These are phyloP conservation scores for Gracilaria domingensis DNA, from an alignment of 23 red algal genomes.

Conservation along the genomic window DNA sequence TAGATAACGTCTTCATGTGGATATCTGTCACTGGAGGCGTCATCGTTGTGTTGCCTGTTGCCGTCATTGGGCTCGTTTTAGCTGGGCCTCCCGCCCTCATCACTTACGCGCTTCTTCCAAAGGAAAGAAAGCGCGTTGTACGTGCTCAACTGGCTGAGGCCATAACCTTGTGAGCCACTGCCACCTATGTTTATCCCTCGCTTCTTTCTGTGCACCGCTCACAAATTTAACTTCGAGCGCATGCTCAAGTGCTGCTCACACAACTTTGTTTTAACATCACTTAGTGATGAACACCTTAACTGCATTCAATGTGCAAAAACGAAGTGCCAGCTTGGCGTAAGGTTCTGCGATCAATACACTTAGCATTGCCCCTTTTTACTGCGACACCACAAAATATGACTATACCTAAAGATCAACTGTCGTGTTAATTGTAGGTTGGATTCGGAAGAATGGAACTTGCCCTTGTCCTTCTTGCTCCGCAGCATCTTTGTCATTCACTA, in stretches of 20 bases:
- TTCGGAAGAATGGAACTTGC: constrained; percentile 87
- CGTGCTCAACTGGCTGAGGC: not conserved
- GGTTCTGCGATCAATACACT: not conserved
- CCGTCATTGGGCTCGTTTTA: not conserved
- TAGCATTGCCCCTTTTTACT: not conserved
- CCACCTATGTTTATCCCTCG: not conserved
- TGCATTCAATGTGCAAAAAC: not conserved
- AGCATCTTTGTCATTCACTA: constrained; percentile 94
- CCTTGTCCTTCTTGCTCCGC: constrained; percentile 98
- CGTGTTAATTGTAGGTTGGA: constrained; percentile 96
- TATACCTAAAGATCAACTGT: constrained; percentile 68
- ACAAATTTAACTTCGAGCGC: not conserved
- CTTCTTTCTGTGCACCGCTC: constrained; percentile 6
- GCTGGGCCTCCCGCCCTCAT: constrained; percentile 16
- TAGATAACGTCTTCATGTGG: constrained; percentile 22
- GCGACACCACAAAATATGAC: constrained; percentile 13
- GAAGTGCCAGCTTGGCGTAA: not conserved
- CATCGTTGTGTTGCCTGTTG: constrained; percentile 22
- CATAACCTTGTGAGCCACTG: not conserved
- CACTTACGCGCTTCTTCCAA: constrained; percentile 34
- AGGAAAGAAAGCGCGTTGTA: constrained; percentile 15
- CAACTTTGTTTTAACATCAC: constrained; percentile 6
- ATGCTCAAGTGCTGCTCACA: not conserved
- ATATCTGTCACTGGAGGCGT: constrained; percentile 34
- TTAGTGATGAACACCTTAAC: constrained; percentile 11